phyloP scores from a whole-genome alignment of 371 early-diverging fungal genomes.

The Mucor saturninus region DNA sequence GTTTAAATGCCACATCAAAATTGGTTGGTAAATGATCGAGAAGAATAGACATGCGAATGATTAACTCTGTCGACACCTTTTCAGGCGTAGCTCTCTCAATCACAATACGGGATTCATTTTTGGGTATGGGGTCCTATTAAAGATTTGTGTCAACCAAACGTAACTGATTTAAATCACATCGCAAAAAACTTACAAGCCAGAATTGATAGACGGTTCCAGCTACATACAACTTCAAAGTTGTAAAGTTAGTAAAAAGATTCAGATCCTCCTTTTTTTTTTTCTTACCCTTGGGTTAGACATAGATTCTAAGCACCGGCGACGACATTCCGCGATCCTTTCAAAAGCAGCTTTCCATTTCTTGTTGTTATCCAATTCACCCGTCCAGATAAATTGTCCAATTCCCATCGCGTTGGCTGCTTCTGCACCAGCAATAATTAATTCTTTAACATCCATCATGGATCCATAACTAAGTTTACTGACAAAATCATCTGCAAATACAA shows the following conservation, averaged over 20 bases:
- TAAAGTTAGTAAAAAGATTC: background rate
- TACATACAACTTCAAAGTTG: constrained; percentile 36
- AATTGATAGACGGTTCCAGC: constrained; percentile 50
- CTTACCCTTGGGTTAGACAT: constrained; percentile 40
- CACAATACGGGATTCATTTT: constrained; percentile 43
- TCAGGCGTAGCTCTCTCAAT: constrained; percentile 40
- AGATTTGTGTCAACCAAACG: background rate
- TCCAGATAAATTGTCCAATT: constrained; percentile 32
- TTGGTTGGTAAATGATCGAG: constrained; percentile 46
- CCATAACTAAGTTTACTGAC: constrained; percentile 53
- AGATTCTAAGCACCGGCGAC: constrained; percentile 32
- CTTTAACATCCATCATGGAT: constrained; percentile 51
- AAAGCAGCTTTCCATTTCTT: constrained; percentile 38
- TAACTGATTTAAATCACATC: too few relatives aligned
- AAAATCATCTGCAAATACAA: constrained; percentile 50
- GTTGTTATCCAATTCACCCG: constrained; percentile 23
- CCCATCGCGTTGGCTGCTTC: constrained; percentile 43
- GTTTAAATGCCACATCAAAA: constrained; percentile 42
- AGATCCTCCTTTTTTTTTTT: background rate
- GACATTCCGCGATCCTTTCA: constrained; percentile 36
- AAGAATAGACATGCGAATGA: constrained; percentile 37
- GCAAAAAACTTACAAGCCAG: constrained; percentile 32
- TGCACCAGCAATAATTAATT: constrained; percentile 42
- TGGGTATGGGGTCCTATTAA: constrained; percentile 35
- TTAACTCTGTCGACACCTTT: constrained; percentile 38